Conservation (phyloP, 179 eudicot species). For the Amaranthus tricolor region DNA sequence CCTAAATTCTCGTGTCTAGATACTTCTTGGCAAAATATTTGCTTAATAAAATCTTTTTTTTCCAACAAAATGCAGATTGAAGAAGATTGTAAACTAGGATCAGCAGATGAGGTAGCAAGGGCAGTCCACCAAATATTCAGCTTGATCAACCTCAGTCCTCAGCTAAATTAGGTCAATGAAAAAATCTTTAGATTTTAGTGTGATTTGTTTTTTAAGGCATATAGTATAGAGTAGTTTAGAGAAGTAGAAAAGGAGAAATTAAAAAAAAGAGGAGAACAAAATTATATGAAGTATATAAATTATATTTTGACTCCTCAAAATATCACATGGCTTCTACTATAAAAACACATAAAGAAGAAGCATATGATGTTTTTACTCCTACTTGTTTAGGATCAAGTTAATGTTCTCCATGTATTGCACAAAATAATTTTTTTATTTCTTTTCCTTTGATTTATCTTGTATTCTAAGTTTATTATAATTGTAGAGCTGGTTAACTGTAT, state of each 20-base stretch:
- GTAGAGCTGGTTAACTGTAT: no score
- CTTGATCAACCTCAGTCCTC: conserved; percentile 29
- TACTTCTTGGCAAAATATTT: no score
- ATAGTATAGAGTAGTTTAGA: conserved; percentile 11
- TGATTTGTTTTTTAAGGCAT: conserved; percentile 1
- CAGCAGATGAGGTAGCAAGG: conserved; percentile 42
- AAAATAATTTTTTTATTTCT: background rate
- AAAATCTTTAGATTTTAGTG: conserved; percentile 4
- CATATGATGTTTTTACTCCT: conserved; percentile 5
- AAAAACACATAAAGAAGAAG: background rate
- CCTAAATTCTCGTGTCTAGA: no score
- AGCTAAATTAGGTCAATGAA: conserved; percentile 17
- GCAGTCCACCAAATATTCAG: conserved; percentile 48
- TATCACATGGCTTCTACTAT: conserved; percentile 1
- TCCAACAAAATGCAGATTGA: conserved; percentile 37
- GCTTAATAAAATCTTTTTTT: background rate
- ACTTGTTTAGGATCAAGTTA: conserved; percentile 1
- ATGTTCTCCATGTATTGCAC: background rate
- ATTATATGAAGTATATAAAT: background rate
- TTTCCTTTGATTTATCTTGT: no score
- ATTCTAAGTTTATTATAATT: no score
- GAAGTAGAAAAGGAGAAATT: background rate
- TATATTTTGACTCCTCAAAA: background rate
- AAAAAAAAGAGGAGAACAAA: background rate
- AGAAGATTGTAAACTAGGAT: conserved; percentile 41